Percentiles rank a stretch among this genome's conserved stretches.
Evolutionary conservation across 2,329 filamentous ascomycete species (phyloP).

Genomic region (Thelonectria olida): DNA sequence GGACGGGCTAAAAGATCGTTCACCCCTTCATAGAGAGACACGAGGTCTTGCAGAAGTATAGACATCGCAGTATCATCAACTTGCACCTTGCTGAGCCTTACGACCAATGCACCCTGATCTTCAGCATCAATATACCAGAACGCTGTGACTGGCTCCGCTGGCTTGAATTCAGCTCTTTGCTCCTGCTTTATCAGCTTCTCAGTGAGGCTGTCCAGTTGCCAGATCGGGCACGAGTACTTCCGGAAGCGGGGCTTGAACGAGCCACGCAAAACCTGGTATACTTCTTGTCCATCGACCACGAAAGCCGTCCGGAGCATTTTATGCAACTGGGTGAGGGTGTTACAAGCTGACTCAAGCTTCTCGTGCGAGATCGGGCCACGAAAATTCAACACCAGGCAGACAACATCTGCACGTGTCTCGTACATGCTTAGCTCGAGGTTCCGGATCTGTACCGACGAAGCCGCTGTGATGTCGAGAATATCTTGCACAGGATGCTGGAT

Average conservation of each 20-base stretch:
- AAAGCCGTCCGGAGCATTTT: constrained; percentile 66
- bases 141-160: constrained; percentile 56
- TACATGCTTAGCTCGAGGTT: constrained; percentile 60
- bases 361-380: constrained; percentile 52
- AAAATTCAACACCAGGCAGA: constrained; percentile 59
- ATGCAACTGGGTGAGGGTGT: constrained; percentile 54
- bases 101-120: constrained; percentile 56
- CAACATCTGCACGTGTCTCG: constrained; percentile 53
- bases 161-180: constrained; percentile 50
- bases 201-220: constrained; percentile 49
- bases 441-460: constrained; percentile 57
- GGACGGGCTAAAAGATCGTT: constrained; percentile 48
- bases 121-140: constrained; percentile 61
- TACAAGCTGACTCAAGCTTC: constrained; percentile 58
- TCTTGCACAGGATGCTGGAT: constrained; percentile 52
- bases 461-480: constrained; percentile 59
- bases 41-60: constrained; percentile 58
- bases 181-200: constrained; percentile 56
- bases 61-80: constrained; percentile 58
- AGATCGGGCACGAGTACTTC: constrained; percentile 51
- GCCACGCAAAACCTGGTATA: constrained; percentile 59
- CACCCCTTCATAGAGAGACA: constrained; percentile 53
- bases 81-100: constrained; percentile 60
- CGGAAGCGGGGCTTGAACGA: constrained; percentile 55
- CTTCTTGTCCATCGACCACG: constrained; percentile 53